Evolutionary conservation across 2,329 filamentous ascomycete species (phyloP).

Genomic region (Onygenales sp.): DNA sequence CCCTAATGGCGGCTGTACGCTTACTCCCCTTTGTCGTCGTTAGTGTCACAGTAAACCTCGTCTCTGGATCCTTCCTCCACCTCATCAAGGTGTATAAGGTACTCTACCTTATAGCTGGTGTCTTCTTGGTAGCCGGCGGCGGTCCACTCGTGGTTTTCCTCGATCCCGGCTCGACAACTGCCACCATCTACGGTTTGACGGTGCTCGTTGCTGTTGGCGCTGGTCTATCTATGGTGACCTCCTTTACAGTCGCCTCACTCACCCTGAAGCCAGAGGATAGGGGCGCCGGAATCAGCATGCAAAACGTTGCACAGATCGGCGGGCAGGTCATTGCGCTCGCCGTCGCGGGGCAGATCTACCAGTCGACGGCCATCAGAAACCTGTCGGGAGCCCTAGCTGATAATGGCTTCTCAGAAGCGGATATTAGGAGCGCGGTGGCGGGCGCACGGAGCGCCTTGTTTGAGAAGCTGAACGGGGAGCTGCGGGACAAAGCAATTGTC

Average conservation of each 20-base stretch:
- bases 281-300: not conserved
- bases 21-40: not conserved
- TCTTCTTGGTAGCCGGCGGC: not conserved
- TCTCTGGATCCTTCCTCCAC: not conserved
- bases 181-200: not conserved
- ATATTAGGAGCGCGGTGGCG: not conserved
- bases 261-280: not conserved
- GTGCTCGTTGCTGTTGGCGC: not conserved
- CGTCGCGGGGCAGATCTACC: not conserved
- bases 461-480: not conserved
- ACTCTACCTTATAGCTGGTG: not conserved
- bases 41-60: not conserved
- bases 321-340: not conserved
- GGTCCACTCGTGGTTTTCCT: not conserved
- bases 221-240: not conserved
- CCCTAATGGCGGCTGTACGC: constrained; percentile 6
- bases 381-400: not conserved
- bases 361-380: not conserved
- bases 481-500: not conserved
- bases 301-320: not conserved
- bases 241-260: not conserved
- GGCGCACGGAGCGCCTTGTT: not conserved
- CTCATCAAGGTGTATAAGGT: not conserved
- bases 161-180: not conserved
- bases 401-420: not conserved